Conservation (phyloP, 768 basidiomycete species). For the Pulveroboletus sp. region DNA sequence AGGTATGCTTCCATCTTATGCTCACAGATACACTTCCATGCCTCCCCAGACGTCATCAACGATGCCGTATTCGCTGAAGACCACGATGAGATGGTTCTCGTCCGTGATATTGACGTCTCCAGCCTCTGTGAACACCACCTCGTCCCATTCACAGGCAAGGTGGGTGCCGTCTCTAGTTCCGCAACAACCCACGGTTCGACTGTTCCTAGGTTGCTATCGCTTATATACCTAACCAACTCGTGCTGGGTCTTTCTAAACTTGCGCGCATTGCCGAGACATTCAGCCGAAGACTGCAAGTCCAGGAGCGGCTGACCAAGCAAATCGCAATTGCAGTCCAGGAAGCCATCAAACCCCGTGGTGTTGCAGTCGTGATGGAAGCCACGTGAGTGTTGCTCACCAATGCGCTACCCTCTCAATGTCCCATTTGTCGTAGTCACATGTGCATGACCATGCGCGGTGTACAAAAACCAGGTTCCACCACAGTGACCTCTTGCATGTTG, state of each 20-base stretch:
- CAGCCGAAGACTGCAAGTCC: constrained; percentile 91
- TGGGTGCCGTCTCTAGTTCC: constrained; percentile 35
- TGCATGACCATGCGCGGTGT: constrained; percentile 99
- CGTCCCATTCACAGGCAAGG: constrained; percentile 97
- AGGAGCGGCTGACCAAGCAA: constrained; percentile 96
- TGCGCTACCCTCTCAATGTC: constrained; percentile 9
- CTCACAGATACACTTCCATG: constrained; percentile 10
- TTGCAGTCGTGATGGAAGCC: constrained; percentile 99
- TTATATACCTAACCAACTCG: constrained; percentile 93
- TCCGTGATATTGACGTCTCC: constrained; percentile 94
- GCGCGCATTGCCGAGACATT: constrained; percentile 98
- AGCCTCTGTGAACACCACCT: constrained; percentile 98
- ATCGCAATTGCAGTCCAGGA: constrained; percentile 98
- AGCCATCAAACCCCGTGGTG: constrained; percentile 94
- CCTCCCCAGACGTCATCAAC: constrained; percentile 84
- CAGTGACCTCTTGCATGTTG: constrained; percentile 96
- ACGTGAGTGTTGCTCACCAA: constrained; percentile 56
- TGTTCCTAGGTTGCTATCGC: constrained; percentile 84
- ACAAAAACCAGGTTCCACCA: constrained; percentile 94
- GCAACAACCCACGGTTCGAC: constrained; percentile 17
- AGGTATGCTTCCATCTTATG: constrained; percentile 45
- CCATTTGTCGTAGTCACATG: constrained; percentile 60
- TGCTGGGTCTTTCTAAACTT: constrained; percentile 93
- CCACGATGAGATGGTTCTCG: constrained; percentile 99
- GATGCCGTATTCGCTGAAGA: constrained; percentile 98